Percentiles rank a stretch among this genome's conserved stretches.
phyloP scores from a whole-genome alignment of 768 basidiomycete genomes.

The Hortiboletus campestris region DNA sequence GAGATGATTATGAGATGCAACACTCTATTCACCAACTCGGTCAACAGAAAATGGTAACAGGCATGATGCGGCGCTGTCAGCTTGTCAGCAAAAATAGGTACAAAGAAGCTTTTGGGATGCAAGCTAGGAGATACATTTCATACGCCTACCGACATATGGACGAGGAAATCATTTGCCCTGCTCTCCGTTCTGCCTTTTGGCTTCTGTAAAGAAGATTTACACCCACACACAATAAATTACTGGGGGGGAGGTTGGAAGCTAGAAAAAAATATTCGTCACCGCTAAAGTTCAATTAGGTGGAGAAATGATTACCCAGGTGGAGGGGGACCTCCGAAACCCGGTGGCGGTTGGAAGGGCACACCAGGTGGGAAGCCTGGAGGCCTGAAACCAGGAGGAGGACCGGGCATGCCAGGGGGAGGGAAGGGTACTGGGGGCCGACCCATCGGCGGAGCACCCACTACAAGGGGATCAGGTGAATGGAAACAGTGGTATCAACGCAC shows the following conservation, averaged over 20 bases:
- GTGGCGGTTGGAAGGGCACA: conserved; percentile 77
- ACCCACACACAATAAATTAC: conserved; percentile 19
- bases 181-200: conserved; percentile 22
- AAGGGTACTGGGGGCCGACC: conserved; percentile 67
- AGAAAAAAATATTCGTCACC: conserved; percentile 3
- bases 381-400: conserved; percentile 81
- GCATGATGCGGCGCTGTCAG: conserved; percentile 19
- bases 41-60: conserved; percentile 22
- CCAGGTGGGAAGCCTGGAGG: conserved; percentile 83
- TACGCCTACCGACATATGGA: conserved; percentile 22
- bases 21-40: conserved; percentile 22
- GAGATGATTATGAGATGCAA: conserved; percentile 11
- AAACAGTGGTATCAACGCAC: conserved; percentile 32
- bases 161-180: conserved; percentile 25
- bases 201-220: conserved; percentile 9
- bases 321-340: conserved; percentile 78
- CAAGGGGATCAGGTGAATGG: conserved; percentile 10
- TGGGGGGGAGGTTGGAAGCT: conserved; percentile 53
- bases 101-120: conserved; percentile 29
- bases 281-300: neutral
- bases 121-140: conserved; percentile 25
- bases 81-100: conserved; percentile 25
- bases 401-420: conserved; percentile 75
- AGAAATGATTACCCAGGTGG: conserved; percentile 70
- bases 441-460: conserved; percentile 60